Conservation (phyloP, 2,329 filamentous ascomycete species). For the Cladosporium halotolerans region DNA sequence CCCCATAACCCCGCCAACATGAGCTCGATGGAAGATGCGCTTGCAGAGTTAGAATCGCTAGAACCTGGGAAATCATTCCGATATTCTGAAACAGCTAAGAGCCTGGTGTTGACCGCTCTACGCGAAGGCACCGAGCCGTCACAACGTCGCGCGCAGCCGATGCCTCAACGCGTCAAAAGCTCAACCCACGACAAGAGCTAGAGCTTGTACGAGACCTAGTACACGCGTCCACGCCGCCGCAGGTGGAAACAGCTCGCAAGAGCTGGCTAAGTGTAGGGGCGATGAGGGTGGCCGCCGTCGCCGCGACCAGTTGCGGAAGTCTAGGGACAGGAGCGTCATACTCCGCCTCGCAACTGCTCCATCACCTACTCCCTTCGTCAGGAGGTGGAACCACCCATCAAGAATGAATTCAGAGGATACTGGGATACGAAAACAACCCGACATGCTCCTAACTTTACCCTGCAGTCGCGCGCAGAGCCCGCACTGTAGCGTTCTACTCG, state of each 20-base stretch:
- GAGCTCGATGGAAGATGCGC: too few relatives aligned
- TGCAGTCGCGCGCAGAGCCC: neutral
- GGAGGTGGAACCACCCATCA: neutral
- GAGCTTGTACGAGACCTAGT: too few relatives aligned
- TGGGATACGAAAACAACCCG: neutral
- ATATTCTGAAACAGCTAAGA: too few relatives aligned
- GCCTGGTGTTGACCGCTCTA: too few relatives aligned
- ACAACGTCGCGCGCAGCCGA: too few relatives aligned
- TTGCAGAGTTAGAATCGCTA: too few relatives aligned
- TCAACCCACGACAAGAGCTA: too few relatives aligned
- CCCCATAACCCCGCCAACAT: too few relatives aligned
- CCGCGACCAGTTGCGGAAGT: neutral
- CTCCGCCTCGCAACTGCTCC: neutral
- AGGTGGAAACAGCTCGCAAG: slow-evolving; percentile 5
- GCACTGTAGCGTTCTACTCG: neutral
- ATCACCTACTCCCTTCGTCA: neutral
- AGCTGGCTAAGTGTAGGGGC: slow-evolving; percentile 5
- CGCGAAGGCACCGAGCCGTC: too few relatives aligned
- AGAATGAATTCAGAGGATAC: neutral
- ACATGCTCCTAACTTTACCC: neutral
- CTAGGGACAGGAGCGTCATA: neutral
- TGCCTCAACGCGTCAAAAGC: too few relatives aligned
- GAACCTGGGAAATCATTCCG: too few relatives aligned
- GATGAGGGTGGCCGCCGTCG: neutral
- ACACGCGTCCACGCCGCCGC: slow-evolving; percentile 5